Evolutionary conservation across 2,329 filamentous ascomycete species (phyloP).

Genomic region (Cladosporium sphaerospermum): DNA sequence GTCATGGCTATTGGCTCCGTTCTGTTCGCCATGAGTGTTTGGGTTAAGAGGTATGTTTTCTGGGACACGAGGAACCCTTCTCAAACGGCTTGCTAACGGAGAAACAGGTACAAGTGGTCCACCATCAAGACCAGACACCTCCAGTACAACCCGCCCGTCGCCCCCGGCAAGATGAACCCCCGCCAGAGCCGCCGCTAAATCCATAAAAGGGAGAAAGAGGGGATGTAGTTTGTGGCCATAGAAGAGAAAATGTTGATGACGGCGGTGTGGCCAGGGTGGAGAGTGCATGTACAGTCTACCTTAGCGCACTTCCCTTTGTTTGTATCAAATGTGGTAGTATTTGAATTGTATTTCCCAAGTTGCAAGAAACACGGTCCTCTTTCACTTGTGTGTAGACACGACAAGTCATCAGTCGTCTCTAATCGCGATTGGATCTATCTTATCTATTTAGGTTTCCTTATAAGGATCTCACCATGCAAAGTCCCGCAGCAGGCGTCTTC

Average conservation of each 20-base stretch:
- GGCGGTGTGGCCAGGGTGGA: slow-evolving; percentile 5
- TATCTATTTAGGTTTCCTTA: slow-evolving; percentile 15
- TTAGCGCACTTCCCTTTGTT: slow-evolving; percentile 12
- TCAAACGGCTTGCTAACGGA: slow-evolving; percentile 23
- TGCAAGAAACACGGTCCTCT: too few species aligned
- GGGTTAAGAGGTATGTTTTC: slow-evolving; percentile 72
- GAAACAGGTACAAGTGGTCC: slow-evolving; percentile 81
- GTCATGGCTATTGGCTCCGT: slow-evolving; percentile 72
- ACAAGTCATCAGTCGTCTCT: too few species aligned
- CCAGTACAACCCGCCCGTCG: slow-evolving; percentile 11
- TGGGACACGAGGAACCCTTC: neutral
- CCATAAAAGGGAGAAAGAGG: neutral
- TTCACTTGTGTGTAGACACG: too few species aligned
- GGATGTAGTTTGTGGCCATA: slow-evolving; percentile 1
- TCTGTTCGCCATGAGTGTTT: slow-evolving; percentile 82
- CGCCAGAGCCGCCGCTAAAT: slow-evolving; percentile 11
- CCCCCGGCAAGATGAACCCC: slow-evolving; percentile 11
- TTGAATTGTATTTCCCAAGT: slow-evolving; percentile 3
- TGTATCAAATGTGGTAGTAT: slow-evolving; percentile 14
- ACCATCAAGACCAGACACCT: slow-evolving; percentile 89
- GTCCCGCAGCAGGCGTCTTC: slow-evolving; percentile 39
- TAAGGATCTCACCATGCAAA: slow-evolving; percentile 37
- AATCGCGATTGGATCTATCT: too few species aligned
- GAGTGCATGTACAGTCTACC: slow-evolving; percentile 13
- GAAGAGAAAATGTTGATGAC: slow-evolving; percentile 6